phyloP scores from a whole-genome alignment of 441 rosid species.

The Iberis amara region DNA sequence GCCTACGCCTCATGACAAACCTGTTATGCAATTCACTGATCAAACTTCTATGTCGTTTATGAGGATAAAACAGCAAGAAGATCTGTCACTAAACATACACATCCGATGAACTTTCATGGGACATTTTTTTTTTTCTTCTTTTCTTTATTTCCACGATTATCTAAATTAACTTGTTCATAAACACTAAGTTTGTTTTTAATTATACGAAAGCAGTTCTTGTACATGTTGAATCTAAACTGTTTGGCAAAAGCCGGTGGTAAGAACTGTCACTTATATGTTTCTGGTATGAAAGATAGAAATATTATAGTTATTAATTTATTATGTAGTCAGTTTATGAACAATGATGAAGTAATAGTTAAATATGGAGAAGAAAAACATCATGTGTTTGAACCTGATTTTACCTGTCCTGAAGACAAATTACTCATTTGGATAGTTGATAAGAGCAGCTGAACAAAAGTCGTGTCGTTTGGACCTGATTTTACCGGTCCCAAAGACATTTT shows the following conservation, averaged over 20 bases:
- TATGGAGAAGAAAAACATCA: too few relatives aligned
- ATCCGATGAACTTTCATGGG: not conserved
- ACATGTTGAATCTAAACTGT: constrained; percentile 15
- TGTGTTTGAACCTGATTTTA: too few relatives aligned
- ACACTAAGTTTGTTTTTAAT: not conserved
- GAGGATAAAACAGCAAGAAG: constrained; percentile 1
- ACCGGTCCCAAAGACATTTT: too few relatives aligned
- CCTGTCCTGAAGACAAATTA: too few relatives aligned
- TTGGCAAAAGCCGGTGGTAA: constrained; percentile 9
- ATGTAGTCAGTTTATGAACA: too few relatives aligned
- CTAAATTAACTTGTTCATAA: constrained; percentile 18
- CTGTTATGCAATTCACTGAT: not conserved
- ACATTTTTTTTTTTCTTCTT: not conserved
- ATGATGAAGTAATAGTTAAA: too few relatives aligned
- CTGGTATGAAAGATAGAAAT: too few relatives aligned
- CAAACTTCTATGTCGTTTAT: constrained; percentile 3
- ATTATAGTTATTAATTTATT: too few relatives aligned
- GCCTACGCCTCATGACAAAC: constrained; percentile 18
- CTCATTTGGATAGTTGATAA: too few relatives aligned
- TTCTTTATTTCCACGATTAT: not conserved
- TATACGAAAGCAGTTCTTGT: constrained; percentile 20
- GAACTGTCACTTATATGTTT: not conserved
- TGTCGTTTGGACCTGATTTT: too few relatives aligned
- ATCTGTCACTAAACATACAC: not conserved
- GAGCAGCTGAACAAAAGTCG: too few relatives aligned